A percentile compares a stretch with the other conserved stretches of the same genome.
Evolutionary conservation across 139 green algal genomes (phyloP).

Genomic region (Haematococcus lacustris): DNA sequence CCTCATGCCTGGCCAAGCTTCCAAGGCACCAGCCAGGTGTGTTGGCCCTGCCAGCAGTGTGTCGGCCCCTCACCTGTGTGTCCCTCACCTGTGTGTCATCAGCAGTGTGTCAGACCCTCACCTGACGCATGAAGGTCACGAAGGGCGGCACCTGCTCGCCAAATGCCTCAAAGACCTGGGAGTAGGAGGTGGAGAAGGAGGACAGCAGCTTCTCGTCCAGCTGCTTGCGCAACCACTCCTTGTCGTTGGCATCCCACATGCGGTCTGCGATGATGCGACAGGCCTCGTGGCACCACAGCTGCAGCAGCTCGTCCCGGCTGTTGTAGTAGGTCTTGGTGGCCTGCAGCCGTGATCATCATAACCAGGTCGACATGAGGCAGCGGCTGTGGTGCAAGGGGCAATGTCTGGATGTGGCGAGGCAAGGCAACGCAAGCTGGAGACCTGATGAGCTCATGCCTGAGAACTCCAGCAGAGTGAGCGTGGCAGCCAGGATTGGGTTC

Average conservation of each 20-base stretch:
- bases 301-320: conserved; percentile 67
- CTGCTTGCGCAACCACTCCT: conserved; percentile 57
- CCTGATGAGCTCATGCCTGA: too few species aligned
- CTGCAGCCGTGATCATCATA: conserved; percentile 22
- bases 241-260: conserved; percentile 40
- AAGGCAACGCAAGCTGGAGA: too few species aligned
- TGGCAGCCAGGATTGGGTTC: too few species aligned
- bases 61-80: too few species aligned
- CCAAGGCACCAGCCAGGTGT: too few species aligned
- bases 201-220: conserved; percentile 56
- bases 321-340: conserved; percentile 72
- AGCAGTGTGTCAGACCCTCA: neutral
- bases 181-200: conserved; percentile 45
- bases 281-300: conserved; percentile 78
- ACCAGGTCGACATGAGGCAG: too few species aligned
- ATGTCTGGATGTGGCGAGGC: too few species aligned
- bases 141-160: conserved; percentile 55
- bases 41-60: too few species aligned
- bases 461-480: too few species aligned
- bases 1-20: too few species aligned
- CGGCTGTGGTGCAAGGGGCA: too few species aligned
- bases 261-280: conserved; percentile 69
- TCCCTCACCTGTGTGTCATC: too few species aligned
- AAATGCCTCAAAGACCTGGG: conserved; percentile 50
- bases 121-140: conserved; percentile 70